Base-by-base conservation (phyloP, 176 grass and related monocot species). In the Lolium rigidum region DNA sequence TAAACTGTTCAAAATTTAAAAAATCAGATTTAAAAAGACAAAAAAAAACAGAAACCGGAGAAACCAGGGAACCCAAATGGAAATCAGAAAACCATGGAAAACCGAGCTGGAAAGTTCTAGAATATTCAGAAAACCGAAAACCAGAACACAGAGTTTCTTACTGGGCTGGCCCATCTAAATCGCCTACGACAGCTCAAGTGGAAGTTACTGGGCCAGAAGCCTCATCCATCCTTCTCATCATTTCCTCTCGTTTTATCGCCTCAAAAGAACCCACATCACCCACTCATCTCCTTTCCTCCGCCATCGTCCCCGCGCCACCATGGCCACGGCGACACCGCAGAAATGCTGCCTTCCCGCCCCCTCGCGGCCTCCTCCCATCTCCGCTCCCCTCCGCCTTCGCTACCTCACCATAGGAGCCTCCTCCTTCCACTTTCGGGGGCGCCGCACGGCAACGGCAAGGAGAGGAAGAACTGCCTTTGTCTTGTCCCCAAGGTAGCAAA, bases 401-500 rank as follows among this genome's bases (percentile, higher is more conserved):
- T 16, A 61, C 25, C 8, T 86, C 41, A 8, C 8, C 13, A 17
- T 28, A 21, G 5, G 48, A 55, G n/a, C 89, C 20, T 21, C 54
- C 57, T 77, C 54, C 85, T 44, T 59, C 35, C 47, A 14, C 24
- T 55, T n/a, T 20, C 55, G 13, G 13, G 77, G 70, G 10, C 52
- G 46, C 52, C 83, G 12, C 31, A 17, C 62, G 46, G 43, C 21
- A 18, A 74, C 79, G 5, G 41, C 54, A 22, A 58, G 79, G 66
- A 82, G 64, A 57, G 56, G 60, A 11, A 47, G 52, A 47, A 17
- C 70, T 68, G n/a, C 66, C 62, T 52, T 87, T 3, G 61, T 58
- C 54, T 89, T 81, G 68, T 87, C 58, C 46, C 55, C 87, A 28
- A 94, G 87, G 92, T 94, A 85, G 52, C 79, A 11, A 76, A 81